Evolutionary conservation across 2,329 filamentous ascomycete genomes (phyloP).

Genomic region (Fonsecaea nubica): DNA sequence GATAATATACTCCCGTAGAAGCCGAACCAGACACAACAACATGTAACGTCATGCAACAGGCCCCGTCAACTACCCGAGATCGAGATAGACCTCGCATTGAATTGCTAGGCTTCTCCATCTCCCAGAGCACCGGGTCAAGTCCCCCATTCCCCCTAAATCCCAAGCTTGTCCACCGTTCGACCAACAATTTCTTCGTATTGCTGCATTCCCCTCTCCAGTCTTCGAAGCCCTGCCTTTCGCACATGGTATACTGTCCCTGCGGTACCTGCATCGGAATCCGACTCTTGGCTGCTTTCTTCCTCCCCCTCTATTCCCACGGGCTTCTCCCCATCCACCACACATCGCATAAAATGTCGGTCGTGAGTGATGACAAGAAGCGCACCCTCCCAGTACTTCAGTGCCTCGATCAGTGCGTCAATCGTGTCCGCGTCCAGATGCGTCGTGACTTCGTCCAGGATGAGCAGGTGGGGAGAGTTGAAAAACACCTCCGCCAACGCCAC

Average conservation of each 20-base stretch:
- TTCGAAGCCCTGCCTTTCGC: conserved; percentile 59
- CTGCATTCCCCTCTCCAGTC: conserved; percentile 66
- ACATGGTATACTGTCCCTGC: conserved; percentile 65
- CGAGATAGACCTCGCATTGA: no score
- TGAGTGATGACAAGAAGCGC: conserved; percentile 80
- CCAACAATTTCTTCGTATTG: conserved; percentile 70
- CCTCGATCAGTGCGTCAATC: conserved; percentile 72
- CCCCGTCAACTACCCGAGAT: neutral
- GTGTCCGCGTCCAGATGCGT: conserved; percentile 86
- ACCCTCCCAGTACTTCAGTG: conserved; percentile 72
- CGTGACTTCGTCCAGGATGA: conserved; percentile 81
- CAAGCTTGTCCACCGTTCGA: conserved; percentile 61
- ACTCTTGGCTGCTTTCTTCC: conserved; percentile 51
- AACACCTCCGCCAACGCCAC: conserved; percentile 72
- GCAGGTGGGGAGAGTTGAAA: conserved; percentile 70
- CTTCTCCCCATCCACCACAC: conserved; percentile 69
- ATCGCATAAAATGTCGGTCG: conserved; percentile 80
- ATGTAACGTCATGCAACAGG: neutral
- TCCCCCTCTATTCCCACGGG: conserved; percentile 51
- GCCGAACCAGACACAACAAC: neutral
- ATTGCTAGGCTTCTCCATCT: no score
- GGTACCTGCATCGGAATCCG: conserved; percentile 56
- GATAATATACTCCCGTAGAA: no score
- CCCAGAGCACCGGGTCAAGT: neutral
- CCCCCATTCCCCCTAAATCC: conserved; percentile 28